These are phyloP conservation scores for Pseudozyma flocculosa DNA, from an alignment of 1,284 basidiomycete species.

Conservation along the genomic window DNA sequence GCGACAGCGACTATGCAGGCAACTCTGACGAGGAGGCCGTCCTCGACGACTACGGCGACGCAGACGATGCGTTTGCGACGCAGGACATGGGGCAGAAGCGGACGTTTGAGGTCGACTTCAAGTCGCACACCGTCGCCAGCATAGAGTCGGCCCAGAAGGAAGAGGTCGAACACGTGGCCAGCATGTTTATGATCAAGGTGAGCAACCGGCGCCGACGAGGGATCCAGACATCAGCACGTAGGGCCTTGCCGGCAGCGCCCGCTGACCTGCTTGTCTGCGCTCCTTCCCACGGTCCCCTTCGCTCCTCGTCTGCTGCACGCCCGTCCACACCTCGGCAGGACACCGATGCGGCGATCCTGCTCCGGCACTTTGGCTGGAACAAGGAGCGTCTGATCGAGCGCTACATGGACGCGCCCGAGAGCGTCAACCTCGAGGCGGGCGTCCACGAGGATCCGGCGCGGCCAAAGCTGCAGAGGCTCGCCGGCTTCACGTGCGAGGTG, in stretches of 20 bases:
- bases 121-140: conserved; percentile 29
- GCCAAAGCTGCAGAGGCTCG: conserved; percentile 29
- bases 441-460: conserved; percentile 42
- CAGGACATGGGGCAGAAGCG: conserved; percentile 30
- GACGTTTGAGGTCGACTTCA: conserved; percentile 52
- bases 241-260: no score
- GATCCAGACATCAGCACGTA: conserved; percentile 46
- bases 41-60: conserved; percentile 27
- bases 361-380: conserved; percentile 90
- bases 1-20: conserved; percentile 8
- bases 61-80: conserved; percentile 35
- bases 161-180: conserved; percentile 52
- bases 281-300: no score
- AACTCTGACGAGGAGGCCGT: conserved; percentile 26
- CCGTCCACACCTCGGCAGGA: conserved; percentile 54
- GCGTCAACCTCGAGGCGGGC: conserved; percentile 51
- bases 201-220: conserved; percentile 48
- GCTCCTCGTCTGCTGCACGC: conserved; percentile 7
- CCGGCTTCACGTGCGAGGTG: conserved; percentile 52
- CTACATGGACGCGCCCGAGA: conserved; percentile 54
- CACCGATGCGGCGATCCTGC: conserved; percentile 69
- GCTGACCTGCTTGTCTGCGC: no score
- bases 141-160: conserved; percentile 47
- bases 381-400: conserved; percentile 75
- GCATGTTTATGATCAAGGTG: conserved; percentile 53